Conservation (phyloP, 768 basidiomycete genomes). For the Hydnum rufescens region DNA sequence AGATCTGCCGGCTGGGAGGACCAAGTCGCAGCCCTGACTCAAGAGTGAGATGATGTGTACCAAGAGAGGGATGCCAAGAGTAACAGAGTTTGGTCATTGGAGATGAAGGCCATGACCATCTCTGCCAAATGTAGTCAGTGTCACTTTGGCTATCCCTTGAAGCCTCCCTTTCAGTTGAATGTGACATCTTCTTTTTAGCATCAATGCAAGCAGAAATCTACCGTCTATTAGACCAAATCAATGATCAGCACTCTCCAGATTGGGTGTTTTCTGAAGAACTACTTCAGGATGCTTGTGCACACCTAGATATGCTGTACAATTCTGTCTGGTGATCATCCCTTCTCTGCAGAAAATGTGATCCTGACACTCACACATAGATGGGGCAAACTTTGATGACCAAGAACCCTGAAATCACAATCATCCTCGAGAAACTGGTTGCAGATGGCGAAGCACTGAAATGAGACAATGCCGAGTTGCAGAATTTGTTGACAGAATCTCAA, state of each 20-base stretch:
- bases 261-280: slow-evolving; percentile 48
- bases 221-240: slow-evolving; percentile 40
- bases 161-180: slow-evolving; percentile 2
- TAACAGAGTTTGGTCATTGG: slow-evolving; percentile 46
- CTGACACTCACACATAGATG: slow-evolving; percentile 2
- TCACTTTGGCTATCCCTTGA: too few relatives aligned
- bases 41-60: too few relatives aligned
- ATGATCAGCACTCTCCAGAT: slow-evolving; percentile 37
- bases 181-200: slow-evolving; percentile 22
- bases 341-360: slow-evolving; percentile 10
- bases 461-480: slow-evolving; percentile 63
- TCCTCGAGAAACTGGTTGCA: slow-evolving; percentile 68
- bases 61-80: slow-evolving; percentile 61
- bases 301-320: slow-evolving; percentile 38
- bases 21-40: too few relatives aligned
- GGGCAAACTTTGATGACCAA: slow-evolving; percentile 9
- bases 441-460: slow-evolving; percentile 69
- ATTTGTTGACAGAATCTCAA: slow-evolving; percentile 49
- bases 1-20: too few relatives aligned
- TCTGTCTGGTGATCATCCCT: slow-evolving; percentile 24
- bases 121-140: too few relatives aligned
- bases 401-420: slow-evolving; percentile 33
- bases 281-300: slow-evolving; percentile 41
- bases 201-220: slow-evolving; percentile 51
- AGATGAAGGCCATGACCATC: too few relatives aligned